Conservation (phyloP, 2,329 filamentous ascomycete species). For the Byssoonygena ceratinophila region DNA sequence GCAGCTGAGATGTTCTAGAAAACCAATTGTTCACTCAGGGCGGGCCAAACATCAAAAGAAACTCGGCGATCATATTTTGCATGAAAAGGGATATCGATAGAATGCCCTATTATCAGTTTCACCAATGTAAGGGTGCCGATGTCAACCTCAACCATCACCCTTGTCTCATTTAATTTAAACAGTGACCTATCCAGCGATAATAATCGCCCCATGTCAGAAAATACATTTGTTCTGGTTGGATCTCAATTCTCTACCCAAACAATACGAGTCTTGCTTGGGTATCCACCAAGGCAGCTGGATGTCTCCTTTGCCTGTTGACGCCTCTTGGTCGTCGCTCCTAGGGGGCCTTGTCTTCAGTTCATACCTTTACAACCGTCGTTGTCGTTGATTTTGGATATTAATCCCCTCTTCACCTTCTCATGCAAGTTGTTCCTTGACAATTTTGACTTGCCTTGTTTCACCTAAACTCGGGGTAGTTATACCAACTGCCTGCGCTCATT, state of each 20-base stretch:
- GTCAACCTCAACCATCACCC: constrained; percentile 2
- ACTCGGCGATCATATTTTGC: not conserved
- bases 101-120: constrained; percentile 11
- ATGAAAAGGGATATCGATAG: constrained; percentile 6
- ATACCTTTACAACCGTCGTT: not conserved
- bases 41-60: constrained; percentile 3
- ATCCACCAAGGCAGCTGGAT: constrained; percentile 1
- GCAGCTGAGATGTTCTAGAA: constrained; percentile 4
- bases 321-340: not conserved
- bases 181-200: not conserved
- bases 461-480: not conserved
- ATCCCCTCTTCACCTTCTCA: not conserved
- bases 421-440: constrained; percentile 1
- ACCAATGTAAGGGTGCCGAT: constrained; percentile 12
- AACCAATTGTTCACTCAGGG: not conserved
- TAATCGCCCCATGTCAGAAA: not conserved
- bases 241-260: not conserved
- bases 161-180: constrained; percentile 11
- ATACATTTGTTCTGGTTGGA: not conserved
- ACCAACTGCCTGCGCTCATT: constrained; percentile 9
- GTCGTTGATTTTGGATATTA: not conserved
- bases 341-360: constrained; percentile 6
- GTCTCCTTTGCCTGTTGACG: not conserved
- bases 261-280: constrained; percentile 11
- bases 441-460: constrained; percentile 14